Base-by-base conservation (phyloP, 176 grass and related monocot species). In the Ensete glaucum region DNA sequence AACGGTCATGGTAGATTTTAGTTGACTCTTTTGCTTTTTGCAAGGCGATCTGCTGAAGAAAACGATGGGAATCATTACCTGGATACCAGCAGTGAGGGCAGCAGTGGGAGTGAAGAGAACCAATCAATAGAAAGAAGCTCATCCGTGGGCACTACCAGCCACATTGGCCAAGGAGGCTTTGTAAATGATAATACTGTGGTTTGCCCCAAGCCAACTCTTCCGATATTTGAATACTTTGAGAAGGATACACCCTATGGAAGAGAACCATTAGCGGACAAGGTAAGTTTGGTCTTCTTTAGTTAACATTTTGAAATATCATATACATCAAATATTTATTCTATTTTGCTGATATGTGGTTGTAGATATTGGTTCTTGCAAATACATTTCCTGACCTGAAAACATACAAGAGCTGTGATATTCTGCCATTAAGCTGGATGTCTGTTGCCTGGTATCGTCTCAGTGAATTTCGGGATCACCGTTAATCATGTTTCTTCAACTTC, bases 241-340 rank as follows among this genome's bases (percentile, higher is more conserved):
- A 81, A 86, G 79, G 81, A 84, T 75, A 83, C 88, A 67, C 91
- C 91, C 74, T 95, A 95, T 81, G 83, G 85, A 75, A 90, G 91
- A 82, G 85, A 90, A 79, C 91, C 90, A n/a, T 84, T 95, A 62
- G 75, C 85, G 57, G 88, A 96, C 83, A 96, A 84, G 83, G 91
- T 88, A 86, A 57, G 62, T 74, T n/a, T 27, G 58, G n/a, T 54
- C 24, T 62, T 69, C 15, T 69, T 79, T 20, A 0, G 17, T 88
- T 75, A 78, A 2, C 24, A 71, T 76, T 43, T 51, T 53, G 13
- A 20, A 49, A 49, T 43, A 43, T 43, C 34, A 43, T 43, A 11
- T 21, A 60, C 3, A 4, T 43, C 9, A n/a, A 1, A 24, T 59
- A 58, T 43, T 9, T 15, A 55, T 20, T 54, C 50, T 10, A 16